Evolutionary conservation across 352 stramenopile species (phyloP).

Genomic region (Achlya hypogyna): DNA sequence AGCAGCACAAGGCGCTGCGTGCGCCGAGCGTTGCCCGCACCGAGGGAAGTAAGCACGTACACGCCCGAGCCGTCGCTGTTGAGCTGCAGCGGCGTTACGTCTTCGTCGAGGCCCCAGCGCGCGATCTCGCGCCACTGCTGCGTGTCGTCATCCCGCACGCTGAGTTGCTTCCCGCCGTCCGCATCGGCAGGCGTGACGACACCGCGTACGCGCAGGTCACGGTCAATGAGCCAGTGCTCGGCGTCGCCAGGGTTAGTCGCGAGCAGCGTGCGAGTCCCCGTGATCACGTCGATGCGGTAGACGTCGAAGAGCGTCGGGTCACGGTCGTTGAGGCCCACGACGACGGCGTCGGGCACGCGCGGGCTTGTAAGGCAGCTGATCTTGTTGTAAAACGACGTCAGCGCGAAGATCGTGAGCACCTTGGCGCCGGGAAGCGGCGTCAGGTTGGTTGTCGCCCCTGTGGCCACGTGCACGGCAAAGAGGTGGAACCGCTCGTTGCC

Average conservation of each 20-base stretch:
- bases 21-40: background rate
- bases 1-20: slow-evolving; percentile 29
- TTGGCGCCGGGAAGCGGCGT: slow-evolving; percentile 32
- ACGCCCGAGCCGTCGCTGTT: slow-evolving; percentile 27
- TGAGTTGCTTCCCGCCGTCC: slow-evolving; percentile 27
- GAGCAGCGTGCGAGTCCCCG: slow-evolving; percentile 24
- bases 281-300: slow-evolving; percentile 26
- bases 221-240: slow-evolving; percentile 23
- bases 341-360: slow-evolving; percentile 27
- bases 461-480: slow-evolving; percentile 31
- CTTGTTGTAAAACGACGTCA: slow-evolving; percentile 13
- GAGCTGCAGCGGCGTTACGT: slow-evolving; percentile 22
- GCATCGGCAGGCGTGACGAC: background rate
- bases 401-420: slow-evolving; percentile 19
- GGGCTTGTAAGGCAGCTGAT: slow-evolving; percentile 24
- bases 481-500: slow-evolving; percentile 44
- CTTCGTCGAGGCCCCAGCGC: slow-evolving; percentile 33
- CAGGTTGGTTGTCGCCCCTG: slow-evolving; percentile 26
- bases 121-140: slow-evolving; percentile 29
- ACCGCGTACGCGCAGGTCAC: slow-evolving; percentile 29
- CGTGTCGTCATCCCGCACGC: slow-evolving; percentile 24
- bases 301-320: slow-evolving; percentile 29
- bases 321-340: slow-evolving; percentile 33
- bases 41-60: slow-evolving; percentile 24
- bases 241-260: slow-evolving; percentile 31